Base-by-base conservation (phyloP, 225 moss, liverwort and hornwort genomes). In the Ulota crispa region DNA sequence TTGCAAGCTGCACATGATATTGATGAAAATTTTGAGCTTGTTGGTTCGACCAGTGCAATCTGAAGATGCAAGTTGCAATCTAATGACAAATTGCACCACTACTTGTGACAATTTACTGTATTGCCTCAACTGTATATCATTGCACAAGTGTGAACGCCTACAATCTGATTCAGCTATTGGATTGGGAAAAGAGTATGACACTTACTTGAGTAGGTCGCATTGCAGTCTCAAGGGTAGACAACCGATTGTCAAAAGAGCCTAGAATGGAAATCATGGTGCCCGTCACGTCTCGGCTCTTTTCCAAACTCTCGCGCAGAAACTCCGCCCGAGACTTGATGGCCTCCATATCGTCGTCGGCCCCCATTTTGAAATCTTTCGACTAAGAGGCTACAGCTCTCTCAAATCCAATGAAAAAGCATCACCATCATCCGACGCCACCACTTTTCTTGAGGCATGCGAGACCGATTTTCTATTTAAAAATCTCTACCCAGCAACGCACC, bases 181-280 rank as follows among this genome's bases (percentile, higher is more conserved):
- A 30, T 15, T 62, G 14, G 6, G 4, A 27, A 7, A 24, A 24
- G 18, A 6, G 24, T 64, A 14, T 3, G 64, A 13, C 24, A 43
- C 81, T 83, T 84, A 90, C 97, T 94, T 97, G 97, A 69, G 97
- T 97, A 6, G 97, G 97, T 23, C 97, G 97, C 95, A 97, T 95
- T 8, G 97, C 97, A 75, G 93, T 92, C 83, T 97, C 94, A 21
- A 97, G 97, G 73, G 93, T 94, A 30, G 97, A 97, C 76, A 97
- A 86, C 2, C 97, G 94, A 82, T 91, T 90, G 83, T 97, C 97
- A 67, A 97, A 97, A 52, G 97, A 97, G 59, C 97, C 90, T 30
- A 97, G 80, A 78, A 97, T 97, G 67, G 87, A 84, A 73, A 94
- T 91, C 94, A 97, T 90, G 79, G 77, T 90, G 77, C 93, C 92